Percentiles rank a stretch among this genome's conserved stretches.
Conservation (phyloP, 2,329 filamentous ascomycete genomes). For the Stagonosporopsis vannaccii region DNA sequence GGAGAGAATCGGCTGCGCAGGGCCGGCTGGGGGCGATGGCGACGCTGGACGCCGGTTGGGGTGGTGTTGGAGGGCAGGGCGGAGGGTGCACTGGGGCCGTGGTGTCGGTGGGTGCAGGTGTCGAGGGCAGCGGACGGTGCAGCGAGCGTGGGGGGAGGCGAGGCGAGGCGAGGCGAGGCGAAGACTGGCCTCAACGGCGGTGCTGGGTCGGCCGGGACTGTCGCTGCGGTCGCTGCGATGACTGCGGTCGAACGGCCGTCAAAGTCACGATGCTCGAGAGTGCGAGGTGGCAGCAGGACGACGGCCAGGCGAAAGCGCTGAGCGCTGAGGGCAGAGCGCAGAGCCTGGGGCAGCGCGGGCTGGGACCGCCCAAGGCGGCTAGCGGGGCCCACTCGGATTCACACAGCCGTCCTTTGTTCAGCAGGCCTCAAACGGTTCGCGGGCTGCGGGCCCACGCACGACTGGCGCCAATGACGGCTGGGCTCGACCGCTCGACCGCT, state of each 20-base stretch:
- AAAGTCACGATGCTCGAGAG: conserved; percentile 1
- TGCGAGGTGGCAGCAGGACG: conserved; percentile 7
- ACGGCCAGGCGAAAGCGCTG: conserved; percentile 9
- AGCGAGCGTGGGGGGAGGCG: neutral
- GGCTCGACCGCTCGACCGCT: neutral
- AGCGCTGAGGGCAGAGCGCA: conserved; percentile 5
- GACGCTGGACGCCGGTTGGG: neutral
- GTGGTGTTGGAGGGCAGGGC: conserved; percentile 1
- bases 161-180: neutral
- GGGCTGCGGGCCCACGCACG: neutral
- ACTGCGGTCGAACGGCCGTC: conserved; percentile 10
- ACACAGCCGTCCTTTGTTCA: conserved; percentile 14
- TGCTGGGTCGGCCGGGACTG: neutral
- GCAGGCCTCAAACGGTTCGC: conserved; percentile 11
- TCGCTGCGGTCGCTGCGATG: conserved; percentile 3
- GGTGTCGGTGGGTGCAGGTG: conserved; percentile 5
- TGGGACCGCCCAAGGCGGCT: conserved; percentile 16
- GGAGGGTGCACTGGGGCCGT: conserved; percentile 2
- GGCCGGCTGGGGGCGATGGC: neutral
- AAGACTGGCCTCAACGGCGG: conserved; percentile 3
- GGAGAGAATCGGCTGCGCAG: neutral
- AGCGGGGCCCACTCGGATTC: neutral
- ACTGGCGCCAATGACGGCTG: conserved; percentile 7
- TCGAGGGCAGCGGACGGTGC: neutral
- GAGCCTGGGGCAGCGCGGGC: conserved; percentile 9